A percentile compares a stretch with the other conserved stretches of the same genome.
Evolutionary conservation across 495 filamentous ascomycete genomes (phyloP).

Genomic region (Penicillium lagena): DNA sequence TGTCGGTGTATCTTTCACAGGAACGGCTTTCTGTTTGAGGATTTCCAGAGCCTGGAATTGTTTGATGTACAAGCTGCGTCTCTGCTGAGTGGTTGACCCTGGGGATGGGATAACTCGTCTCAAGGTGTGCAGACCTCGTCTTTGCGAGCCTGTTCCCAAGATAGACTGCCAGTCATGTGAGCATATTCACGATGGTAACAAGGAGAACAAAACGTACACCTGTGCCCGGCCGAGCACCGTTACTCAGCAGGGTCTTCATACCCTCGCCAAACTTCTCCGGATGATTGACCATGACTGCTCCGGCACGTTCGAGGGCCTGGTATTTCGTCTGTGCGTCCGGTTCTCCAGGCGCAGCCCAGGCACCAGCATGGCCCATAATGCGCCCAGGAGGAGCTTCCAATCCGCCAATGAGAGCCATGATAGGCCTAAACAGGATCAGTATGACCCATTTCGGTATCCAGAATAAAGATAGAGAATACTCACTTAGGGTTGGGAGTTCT

Average conservation of each 20-base stretch:
- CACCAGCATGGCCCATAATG: conserved; percentile 89
- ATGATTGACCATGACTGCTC: conserved; percentile 72
- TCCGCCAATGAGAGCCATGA: conserved; percentile 73
- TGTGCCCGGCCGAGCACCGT: conserved; percentile 13
- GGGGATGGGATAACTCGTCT: conserved; percentile 18
- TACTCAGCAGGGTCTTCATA: conserved; percentile 53
- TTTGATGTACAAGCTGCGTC: conserved; percentile 53
- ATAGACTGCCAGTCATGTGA: conserved; percentile 14
- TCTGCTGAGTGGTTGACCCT: conserved; percentile 24
- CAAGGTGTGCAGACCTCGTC: conserved; percentile 47
- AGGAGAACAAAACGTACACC: conserved; percentile 14
- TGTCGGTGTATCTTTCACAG: conserved; percentile 30
- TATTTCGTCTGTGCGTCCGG: conserved; percentile 61
- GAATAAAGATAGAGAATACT: conserved; percentile 12
- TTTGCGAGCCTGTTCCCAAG: conserved; percentile 19
- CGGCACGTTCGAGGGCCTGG: conserved; percentile 58
- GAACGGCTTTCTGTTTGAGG: conserved; percentile 46
- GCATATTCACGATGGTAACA: neutral
- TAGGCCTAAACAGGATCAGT: conserved; percentile 48
- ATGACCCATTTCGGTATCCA: neutral
- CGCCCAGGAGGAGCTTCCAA: conserved; percentile 55
- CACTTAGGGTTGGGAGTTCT: conserved; percentile 61
- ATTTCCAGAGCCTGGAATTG: conserved; percentile 53
- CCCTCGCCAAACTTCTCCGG: conserved; percentile 72
- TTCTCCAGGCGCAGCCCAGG: conserved; percentile 64